Evolutionary conservation across 2,329 filamentous ascomycete species (phyloP), one percentile per base, ranked within the genome.

Genomic region (Huntiella bhutanensis): DNA sequence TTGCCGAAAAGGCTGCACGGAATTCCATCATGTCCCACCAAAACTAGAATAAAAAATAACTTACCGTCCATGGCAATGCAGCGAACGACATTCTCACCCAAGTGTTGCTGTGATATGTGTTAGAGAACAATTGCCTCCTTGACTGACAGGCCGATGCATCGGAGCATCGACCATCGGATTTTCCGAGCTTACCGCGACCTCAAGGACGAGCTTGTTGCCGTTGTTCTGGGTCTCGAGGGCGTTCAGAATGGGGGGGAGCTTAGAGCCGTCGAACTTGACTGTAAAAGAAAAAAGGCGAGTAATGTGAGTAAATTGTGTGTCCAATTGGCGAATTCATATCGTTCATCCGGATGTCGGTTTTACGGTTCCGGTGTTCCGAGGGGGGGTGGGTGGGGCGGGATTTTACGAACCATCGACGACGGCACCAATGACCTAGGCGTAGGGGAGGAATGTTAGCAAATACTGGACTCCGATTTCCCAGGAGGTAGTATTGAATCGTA

Each of bases 11-110:
- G 22, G 22, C 22, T 28, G 22, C 22, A 28, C 22, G 22, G 7
- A 28, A 28, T 28, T 5, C 22, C 22, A 28, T 28, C 8, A 28
- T 28, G 22, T 28, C 22, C 22, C 22, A 35, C 10, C 6, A 41
- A 28, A 48, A 12, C 13, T n/a, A n/a, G 33, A 41, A 34, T 34
- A 33, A 36, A 37, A 13, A 48, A 53, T 50, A 48, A 65, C 77
- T 68, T 79, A 92, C 88, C 91, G 71, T 98, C 91, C 91, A 98
- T 98, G 70, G 91, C 91, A 93, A 98, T 98, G 69, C 85, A 93
- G 69, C 91, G 81, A 67, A 98, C 91, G 64, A 95, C 84, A 75
- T 85, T 94, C 75, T 98, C 84, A 73, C 91, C 91, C 68, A 98
- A 72, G 79, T 96, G 91, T 95, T 98, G 91, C 86, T 95, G 59